Evolutionary conservation across 108 stramenopile genomes (phyloP), one percentile per base, ranked within the genome.

Genomic region (Pseudonitzschia delicatissima): DNA sequence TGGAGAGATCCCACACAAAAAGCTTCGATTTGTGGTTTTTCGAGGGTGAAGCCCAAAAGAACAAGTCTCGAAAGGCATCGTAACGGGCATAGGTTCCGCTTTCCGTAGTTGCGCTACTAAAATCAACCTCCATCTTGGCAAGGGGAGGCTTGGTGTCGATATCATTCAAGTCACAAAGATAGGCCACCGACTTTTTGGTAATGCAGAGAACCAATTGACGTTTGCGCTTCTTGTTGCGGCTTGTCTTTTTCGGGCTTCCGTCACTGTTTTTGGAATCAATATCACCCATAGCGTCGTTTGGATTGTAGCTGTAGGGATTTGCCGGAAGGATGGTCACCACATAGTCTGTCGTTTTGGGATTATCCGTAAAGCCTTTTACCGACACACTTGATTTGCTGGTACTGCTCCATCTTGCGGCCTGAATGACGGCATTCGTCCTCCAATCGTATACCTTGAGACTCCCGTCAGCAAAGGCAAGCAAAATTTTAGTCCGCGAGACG

Each of bases 391-490:
- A 44, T 44, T 44, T 44, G 42, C 42, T 7, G 7, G 4, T 0
- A 17, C 13, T 32, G 6, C 9, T 26, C 39, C 39, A 79, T 49
- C 77, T 73, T 23, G 78, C 72, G 12, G 79, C 78, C 49, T 87
- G 79, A 21, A 87, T 49, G 2, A 82, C 75, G 15, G 68, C 62
- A 40, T 72, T 62, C 18, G 44, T 42, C 12, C 64, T 60, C 62
- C 81, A 76, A 66, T 85, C 77, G 53, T 80, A 86, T 28, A 79
- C 67, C 49, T 79, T 74, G 66, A 91, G 47, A 17, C 49, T 72
- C 42, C 90, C 90, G 64, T 91, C 90, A 25, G 68, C 63, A 52
- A 78, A 82, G 15, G 82, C 86, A 49, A 87, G 68, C 11, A 85
- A 36, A 3, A 87, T 2, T 28, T 72, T 21, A 3, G 68, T 40